These are phyloP conservation scores for Leccinum obscurum DNA, from an alignment of 768 basidiomycete genomes.

Conservation along the genomic window DNA sequence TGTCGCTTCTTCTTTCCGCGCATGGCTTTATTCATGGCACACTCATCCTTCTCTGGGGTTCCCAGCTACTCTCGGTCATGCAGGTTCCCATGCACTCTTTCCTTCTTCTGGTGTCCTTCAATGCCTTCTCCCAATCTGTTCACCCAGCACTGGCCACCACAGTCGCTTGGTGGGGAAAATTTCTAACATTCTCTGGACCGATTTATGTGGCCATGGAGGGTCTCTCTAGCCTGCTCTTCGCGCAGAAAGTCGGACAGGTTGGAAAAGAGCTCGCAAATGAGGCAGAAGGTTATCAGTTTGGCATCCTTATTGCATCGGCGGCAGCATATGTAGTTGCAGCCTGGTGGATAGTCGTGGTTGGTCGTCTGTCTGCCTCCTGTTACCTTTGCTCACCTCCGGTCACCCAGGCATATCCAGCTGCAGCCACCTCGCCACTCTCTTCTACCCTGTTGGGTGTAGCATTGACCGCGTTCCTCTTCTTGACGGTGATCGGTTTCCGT, in stretches of 20 bases:
- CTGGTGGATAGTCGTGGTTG: slow-evolving; percentile 82
- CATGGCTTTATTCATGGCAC: slow-evolving; percentile 86
- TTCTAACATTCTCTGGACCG: slow-evolving; percentile 71
- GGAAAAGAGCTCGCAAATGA: slow-evolving; percentile 71
- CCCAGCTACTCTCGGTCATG: slow-evolving; percentile 68
- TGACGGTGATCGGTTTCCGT: slow-evolving; percentile 89
- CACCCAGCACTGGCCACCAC: slow-evolving; percentile 57
- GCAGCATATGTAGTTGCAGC: slow-evolving; percentile 79
- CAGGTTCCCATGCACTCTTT: slow-evolving; percentile 89
- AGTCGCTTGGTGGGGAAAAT: slow-evolving; percentile 70
- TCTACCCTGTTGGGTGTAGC: slow-evolving; percentile 89
- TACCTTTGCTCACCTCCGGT: slow-evolving; percentile 13
- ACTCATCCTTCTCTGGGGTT: slow-evolving; percentile 68
- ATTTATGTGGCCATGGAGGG: slow-evolving; percentile 83
- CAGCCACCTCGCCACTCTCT: slow-evolving; percentile 80
- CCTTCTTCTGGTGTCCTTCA: slow-evolving; percentile 84
- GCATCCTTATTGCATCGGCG: slow-evolving; percentile 72
- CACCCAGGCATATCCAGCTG: slow-evolving; percentile 73
- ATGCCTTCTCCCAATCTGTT: slow-evolving; percentile 69
- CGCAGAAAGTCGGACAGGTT: slow-evolving; percentile 76
- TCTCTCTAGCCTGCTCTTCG: slow-evolving; percentile 79
- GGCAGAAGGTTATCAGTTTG: slow-evolving; percentile 77
- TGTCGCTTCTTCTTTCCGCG: slow-evolving; percentile 72
- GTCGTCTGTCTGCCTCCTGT: slow-evolving; percentile 31
- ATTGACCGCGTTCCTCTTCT: slow-evolving; percentile 84